Conservation (phyloP, 2,329 filamentous ascomycete species). For the Graphilbum fragrans region DNA sequence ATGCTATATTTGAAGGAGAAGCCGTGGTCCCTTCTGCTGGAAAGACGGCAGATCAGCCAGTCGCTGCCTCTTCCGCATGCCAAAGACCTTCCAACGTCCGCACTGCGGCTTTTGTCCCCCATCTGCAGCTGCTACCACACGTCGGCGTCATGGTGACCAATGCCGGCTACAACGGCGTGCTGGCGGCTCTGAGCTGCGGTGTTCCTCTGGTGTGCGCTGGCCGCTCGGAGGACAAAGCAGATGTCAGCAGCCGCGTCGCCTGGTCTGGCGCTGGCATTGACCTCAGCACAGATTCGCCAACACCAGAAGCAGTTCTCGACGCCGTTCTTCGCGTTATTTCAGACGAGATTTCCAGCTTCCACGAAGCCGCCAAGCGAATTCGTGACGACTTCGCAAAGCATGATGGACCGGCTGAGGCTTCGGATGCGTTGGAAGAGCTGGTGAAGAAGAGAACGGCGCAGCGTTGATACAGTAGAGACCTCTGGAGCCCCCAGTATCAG, state of each 20-base stretch:
- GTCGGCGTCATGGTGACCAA: conserved; percentile 13
- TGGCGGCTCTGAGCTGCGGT: conserved; percentile 10
- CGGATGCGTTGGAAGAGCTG: conserved; percentile 6
- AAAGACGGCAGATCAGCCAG: neutral
- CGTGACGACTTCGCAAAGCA: conserved; percentile 9
- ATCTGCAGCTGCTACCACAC: conserved; percentile 11
- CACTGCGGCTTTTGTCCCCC: conserved; percentile 8
- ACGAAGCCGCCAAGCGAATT: conserved; percentile 4
- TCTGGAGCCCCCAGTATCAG: no score
- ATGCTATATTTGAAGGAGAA: conserved; percentile 2
- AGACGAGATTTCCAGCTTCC: conserved; percentile 2
- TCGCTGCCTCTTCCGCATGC: neutral
- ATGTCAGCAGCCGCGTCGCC: conserved; percentile 11
- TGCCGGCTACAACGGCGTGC: conserved; percentile 11
- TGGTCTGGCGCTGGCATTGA: conserved; percentile 13
- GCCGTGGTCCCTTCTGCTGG: neutral
- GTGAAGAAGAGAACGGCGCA: conserved; percentile 3
- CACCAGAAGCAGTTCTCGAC: conserved; percentile 1
- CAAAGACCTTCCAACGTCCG: conserved; percentile 5
- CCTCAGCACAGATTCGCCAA: conserved; percentile 8
- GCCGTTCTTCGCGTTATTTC: conserved; percentile 7
- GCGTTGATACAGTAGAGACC: no score
- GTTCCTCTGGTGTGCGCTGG: conserved; percentile 13
- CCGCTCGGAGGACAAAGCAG: conserved; percentile 11
- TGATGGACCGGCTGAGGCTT: conserved; percentile 7